Conservation (phyloP, 345 rosid genomes). For the Dovyalis caffra region DNA sequence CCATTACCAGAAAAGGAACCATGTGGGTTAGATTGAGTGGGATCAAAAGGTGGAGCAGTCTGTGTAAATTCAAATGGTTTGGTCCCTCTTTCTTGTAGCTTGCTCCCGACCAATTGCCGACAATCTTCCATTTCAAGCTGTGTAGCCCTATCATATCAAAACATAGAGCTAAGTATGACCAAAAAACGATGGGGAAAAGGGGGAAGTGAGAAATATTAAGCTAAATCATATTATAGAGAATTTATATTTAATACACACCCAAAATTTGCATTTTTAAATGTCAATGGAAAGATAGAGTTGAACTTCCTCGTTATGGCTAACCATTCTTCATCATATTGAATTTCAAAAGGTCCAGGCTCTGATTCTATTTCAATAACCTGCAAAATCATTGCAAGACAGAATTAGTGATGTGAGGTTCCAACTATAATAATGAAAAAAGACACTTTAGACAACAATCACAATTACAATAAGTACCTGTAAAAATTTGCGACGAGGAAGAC, state of each 20-base stretch:
- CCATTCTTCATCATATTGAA: constrained; percentile 92
- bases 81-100: constrained; percentile 57
- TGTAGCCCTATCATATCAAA: constrained; percentile 38
- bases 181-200: no score
- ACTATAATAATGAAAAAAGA: constrained; percentile 3
- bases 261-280: constrained; percentile 44
- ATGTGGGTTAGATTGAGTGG: constrained; percentile 37
- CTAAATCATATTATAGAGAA: not conserved
- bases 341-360: constrained; percentile 68
- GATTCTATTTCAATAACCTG: constrained; percentile 83
- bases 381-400: constrained; percentile 13
- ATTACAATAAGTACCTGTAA: constrained; percentile 52
- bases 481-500: constrained; percentile 69
- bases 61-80: constrained; percentile 70
- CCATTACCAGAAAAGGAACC: constrained; percentile 36
- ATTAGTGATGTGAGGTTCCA: constrained; percentile 24
- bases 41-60: constrained; percentile 60
- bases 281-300: constrained; percentile 70
- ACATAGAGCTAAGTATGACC: not conserved
- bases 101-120: constrained; percentile 62
- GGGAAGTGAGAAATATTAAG: not conserved
- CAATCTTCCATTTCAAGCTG: constrained; percentile 55
- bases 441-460: constrained; percentile 4
- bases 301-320: constrained; percentile 62
- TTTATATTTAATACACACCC: constrained; percentile 33